Conservation (phyloP, 228 moss, liverwort and hornwort genomes). For the Sphagnum magellanicum region DNA sequence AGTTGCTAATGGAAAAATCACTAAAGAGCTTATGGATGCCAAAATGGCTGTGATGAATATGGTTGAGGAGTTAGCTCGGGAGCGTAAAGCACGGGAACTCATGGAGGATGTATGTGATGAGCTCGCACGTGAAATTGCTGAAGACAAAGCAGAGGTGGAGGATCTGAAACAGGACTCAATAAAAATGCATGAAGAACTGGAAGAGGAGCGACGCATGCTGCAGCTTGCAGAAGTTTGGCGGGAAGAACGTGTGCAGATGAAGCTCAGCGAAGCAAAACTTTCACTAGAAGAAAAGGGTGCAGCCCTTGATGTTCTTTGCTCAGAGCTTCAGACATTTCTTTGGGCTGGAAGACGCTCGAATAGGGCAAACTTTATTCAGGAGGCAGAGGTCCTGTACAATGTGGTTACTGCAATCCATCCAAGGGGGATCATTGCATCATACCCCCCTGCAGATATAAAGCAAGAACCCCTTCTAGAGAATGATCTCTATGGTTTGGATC, state of each 20-base stretch:
- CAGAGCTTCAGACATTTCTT: slow-evolving; percentile 63
- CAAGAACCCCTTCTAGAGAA: slow-evolving; percentile 34
- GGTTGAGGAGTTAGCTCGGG: slow-evolving; percentile 83
- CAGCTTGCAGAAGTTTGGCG: slow-evolving; percentile 98
- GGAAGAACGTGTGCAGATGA: slow-evolving; percentile 98
- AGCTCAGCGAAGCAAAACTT: slow-evolving; percentile 81
- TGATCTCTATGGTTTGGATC: slow-evolving; percentile 33
- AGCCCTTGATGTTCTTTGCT: slow-evolving; percentile 61
- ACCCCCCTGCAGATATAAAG: slow-evolving; percentile 32
- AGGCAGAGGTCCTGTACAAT: slow-evolving; percentile 62
- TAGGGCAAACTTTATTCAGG: slow-evolving; percentile 24
- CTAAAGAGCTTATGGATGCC: slow-evolving; percentile 77
- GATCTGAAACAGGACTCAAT: slow-evolving; percentile 83
- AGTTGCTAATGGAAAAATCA: slow-evolving; percentile 74
- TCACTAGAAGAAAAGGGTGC: slow-evolving; percentile 84
- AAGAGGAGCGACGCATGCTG: slow-evolving; percentile 95
- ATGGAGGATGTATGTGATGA: slow-evolving; percentile 99
- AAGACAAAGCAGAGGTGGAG: slow-evolving; percentile 87
- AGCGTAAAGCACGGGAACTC: slow-evolving; percentile 76
- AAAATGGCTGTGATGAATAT: slow-evolving; percentile 80
- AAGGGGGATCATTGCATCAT: slow-evolving; percentile 30
- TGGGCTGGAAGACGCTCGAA: slow-evolving; percentile 10
- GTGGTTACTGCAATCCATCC: slow-evolving; percentile 51
- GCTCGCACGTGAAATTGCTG: slow-evolving; percentile 89
- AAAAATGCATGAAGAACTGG: slow-evolving; percentile 79